Percentiles rank a stretch among this genome's conserved stretches.
Evolutionary conservation across 805 yeast genomes (phyloP).

Genomic region (Starmerella kuoi): DNA sequence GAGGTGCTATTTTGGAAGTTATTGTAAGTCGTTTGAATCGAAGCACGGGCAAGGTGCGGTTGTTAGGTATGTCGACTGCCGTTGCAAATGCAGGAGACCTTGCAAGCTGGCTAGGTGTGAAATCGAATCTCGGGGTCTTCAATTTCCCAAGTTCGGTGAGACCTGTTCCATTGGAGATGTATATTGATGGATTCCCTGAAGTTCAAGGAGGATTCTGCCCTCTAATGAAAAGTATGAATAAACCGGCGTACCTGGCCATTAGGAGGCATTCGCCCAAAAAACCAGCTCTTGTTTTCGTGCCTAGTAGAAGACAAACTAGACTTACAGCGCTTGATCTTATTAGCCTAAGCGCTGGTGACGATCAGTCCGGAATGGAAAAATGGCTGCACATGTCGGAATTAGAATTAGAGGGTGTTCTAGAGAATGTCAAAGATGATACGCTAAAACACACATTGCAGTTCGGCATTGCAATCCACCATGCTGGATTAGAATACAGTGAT

Average conservation of each 20-base stretch:
- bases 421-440: constrained; percentile 69
- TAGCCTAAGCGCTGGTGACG: constrained; percentile 46
- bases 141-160: constrained; percentile 74
- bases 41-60: constrained; percentile 47
- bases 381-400: constrained; percentile 54
- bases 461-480: constrained; percentile 75
- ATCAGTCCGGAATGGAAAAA: constrained; percentile 61
- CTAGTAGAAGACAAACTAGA: constrained; percentile 72
- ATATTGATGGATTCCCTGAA: constrained; percentile 76
- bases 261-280: constrained; percentile 79
- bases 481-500: constrained; percentile 65
- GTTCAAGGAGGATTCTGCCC: constrained; percentile 63
- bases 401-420: constrained; percentile 42
- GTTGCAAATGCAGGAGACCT: constrained; percentile 75
- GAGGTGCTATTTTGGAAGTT: constrained; percentile 80
- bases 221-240: constrained; percentile 77
- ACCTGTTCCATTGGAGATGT: constrained; percentile 79
- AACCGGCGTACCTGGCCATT: constrained; percentile 84
- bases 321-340: constrained; percentile 68
- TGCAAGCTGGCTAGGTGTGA: constrained; percentile 76
- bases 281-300: constrained; percentile 76
- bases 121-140: constrained; percentile 44
- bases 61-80: constrained; percentile 74
- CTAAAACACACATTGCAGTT: constrained; percentile 59
- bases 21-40: constrained; percentile 81